Percentiles rank a stretch among this genome's conserved stretches.
phyloP scores from a whole-genome alignment of 768 basidiomycete genomes.

The Termitomyces sp. region DNA sequence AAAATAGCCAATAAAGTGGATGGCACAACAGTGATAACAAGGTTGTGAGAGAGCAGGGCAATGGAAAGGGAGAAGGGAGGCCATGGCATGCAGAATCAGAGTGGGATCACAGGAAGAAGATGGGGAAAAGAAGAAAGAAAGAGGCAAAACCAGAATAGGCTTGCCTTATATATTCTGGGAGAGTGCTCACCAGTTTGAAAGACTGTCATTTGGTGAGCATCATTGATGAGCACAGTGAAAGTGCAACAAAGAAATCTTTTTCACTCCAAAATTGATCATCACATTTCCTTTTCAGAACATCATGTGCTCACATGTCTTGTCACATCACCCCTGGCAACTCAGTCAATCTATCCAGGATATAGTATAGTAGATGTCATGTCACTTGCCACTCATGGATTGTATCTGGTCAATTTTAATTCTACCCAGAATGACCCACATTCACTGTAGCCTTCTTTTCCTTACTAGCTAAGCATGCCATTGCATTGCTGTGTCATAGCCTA shows the following conservation, averaged over 20 bases:
- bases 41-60: conserved; percentile 29
- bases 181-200: conserved; percentile 36
- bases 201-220: conserved; percentile 13
- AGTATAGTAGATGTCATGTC: conserved; percentile 11
- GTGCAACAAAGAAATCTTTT: conserved; percentile 12
- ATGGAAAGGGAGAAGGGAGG: conserved; percentile 26
- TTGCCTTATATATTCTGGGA: conserved; percentile 34
- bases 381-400: conserved; percentile 6
- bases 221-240: conserved; percentile 5
- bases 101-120: conserved; percentile 28
- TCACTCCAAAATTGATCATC: conserved; percentile 17
- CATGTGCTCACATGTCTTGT: conserved; percentile 16
- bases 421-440: conserved; percentile 15
- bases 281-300: conserved; percentile 17
- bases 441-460: conserved; percentile 8
- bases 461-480: conserved; percentile 2
- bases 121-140: conserved; percentile 30
- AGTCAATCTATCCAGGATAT: conserved; percentile 9
- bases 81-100: conserved; percentile 25
- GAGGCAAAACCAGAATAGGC: conserved; percentile 21
- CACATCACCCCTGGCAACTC: conserved; percentile 18
- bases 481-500: no score
- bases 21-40: conserved; percentile 30
- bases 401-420: conserved; percentile 13
- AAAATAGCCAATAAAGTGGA: conserved; percentile 30